A percentile compares a stretch with the other conserved stretches of the same genome.
Evolutionary conservation across 495 filamentous ascomycete genomes (phyloP).

Genomic region (Podospora comata): DNA sequence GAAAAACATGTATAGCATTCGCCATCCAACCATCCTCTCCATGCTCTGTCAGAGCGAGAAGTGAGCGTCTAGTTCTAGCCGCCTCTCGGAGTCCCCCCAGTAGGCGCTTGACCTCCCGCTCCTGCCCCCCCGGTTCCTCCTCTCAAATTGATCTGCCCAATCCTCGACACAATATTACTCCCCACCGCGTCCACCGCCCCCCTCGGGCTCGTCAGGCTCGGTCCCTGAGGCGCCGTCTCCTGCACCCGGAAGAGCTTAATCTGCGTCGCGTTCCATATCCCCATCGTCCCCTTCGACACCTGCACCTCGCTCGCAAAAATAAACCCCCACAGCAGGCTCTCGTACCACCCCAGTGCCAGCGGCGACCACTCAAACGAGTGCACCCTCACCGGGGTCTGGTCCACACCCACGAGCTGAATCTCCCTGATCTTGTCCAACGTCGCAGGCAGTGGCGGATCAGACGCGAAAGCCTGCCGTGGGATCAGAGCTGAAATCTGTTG

Average conservation of each 20-base stretch:
- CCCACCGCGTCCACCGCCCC: constrained; percentile 96
- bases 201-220: constrained; percentile 75
- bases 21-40: not conserved
- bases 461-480: constrained; percentile 39
- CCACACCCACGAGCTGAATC: constrained; percentile 56
- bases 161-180: constrained; percentile 81
- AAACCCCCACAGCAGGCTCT: constrained; percentile 92
- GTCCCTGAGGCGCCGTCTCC: constrained; percentile 73
- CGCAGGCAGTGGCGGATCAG: constrained; percentile 35
- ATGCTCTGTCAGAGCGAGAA: too few relatives aligned
- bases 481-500: constrained; percentile 54
- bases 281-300: constrained; percentile 81
- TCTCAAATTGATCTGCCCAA: constrained; percentile 70
- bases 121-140: constrained; percentile 20
- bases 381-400: constrained; percentile 69
- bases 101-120: constrained; percentile 1
- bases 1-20: not conserved
- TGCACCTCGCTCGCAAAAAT: constrained; percentile 89
- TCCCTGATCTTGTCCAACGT: constrained; percentile 41
- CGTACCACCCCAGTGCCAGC: constrained; percentile 91
- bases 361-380: constrained; percentile 97
- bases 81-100: not conserved
- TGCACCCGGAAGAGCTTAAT: constrained; percentile 90
- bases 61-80: not conserved
- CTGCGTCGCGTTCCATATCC: constrained; percentile 88